Evolutionary conservation across 1,139 yeast species (phyloP).

Genomic region (Saccharomycopsis phalli): DNA sequence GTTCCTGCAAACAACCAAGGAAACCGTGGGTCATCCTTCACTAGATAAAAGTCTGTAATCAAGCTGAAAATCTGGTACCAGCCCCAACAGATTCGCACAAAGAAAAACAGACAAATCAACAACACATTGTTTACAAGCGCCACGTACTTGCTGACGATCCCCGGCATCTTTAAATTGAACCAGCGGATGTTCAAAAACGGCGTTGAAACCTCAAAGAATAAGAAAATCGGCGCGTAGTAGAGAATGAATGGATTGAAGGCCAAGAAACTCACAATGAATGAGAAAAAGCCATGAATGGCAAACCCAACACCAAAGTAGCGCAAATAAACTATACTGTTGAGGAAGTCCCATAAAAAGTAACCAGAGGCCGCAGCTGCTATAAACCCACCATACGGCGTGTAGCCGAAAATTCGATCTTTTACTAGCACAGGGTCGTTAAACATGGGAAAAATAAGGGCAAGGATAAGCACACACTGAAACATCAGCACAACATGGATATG

Average conservation of each 20-base stretch:
- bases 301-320: constrained; percentile 71
- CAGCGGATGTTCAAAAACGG: constrained; percentile 90
- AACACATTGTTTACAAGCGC: constrained; percentile 62
- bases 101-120: constrained; percentile 63
- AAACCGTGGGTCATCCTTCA: constrained; percentile 35
- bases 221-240: constrained; percentile 78
- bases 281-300: constrained; percentile 76
- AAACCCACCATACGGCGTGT: constrained; percentile 66
- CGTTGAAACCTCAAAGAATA: constrained; percentile 83
- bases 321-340: constrained; percentile 53
- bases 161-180: constrained; percentile 72
- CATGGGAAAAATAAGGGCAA: constrained; percentile 47
- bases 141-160: constrained; percentile 38
- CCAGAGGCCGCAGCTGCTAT: constrained; percentile 69
- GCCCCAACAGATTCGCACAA: constrained; percentile 80
- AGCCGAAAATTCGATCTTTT: constrained; percentile 50
- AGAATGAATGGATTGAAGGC: constrained; percentile 66
- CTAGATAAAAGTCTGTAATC: constrained; percentile 43
- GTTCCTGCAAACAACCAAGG: constrained; percentile 37
- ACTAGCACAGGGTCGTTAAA: constrained; percentile 46
- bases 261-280: constrained; percentile 62
- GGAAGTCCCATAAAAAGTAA: constrained; percentile 87
- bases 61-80: constrained; percentile 56
- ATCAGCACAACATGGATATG: constrained; percentile 77
- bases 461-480: constrained; percentile 59